These are phyloP conservation scores for Ceratocystis destructans DNA, from an alignment of 2,329 filamentous ascomycete genomes.

Conservation along the genomic window DNA sequence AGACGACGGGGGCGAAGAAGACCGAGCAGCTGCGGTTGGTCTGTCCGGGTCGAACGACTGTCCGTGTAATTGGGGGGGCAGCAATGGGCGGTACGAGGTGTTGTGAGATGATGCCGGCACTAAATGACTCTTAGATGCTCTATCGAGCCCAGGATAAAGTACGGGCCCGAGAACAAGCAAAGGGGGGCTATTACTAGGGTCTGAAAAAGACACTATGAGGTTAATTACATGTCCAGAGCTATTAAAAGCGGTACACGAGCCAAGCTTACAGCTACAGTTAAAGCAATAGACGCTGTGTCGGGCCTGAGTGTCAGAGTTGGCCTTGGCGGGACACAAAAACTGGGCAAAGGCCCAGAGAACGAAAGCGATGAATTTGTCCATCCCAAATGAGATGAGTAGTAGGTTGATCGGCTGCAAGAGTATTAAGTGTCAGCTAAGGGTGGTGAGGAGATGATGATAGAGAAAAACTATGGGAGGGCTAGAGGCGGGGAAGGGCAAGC, in stretches of 20 bases:
- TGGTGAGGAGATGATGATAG: background rate
- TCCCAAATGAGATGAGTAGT: background rate
- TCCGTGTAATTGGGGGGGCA: background rate
- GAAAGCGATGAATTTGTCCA: background rate
- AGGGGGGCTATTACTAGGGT: background rate
- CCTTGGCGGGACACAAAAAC: background rate
- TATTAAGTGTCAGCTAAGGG: background rate
- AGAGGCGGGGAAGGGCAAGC: background rate
- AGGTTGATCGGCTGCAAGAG: background rate
- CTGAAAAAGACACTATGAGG: background rate
- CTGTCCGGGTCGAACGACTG: background rate
- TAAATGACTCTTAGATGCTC: background rate
- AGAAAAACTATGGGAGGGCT: background rate
- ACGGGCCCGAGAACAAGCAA: conserved; percentile 1
- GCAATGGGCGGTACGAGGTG: background rate
- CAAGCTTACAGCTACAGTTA: background rate
- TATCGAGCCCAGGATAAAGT: background rate
- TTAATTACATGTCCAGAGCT: background rate
- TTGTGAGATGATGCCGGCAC: background rate
- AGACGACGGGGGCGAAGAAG: background rate
- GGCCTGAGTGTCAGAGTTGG: background rate
- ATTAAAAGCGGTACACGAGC: background rate
- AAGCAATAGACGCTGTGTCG: background rate
- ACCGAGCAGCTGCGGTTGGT: background rate
- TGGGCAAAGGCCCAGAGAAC: background rate